Evolutionary conservation across 2,329 filamentous ascomycete genomes (phyloP).

Genomic region (Trichoderma arundinaceum): DNA sequence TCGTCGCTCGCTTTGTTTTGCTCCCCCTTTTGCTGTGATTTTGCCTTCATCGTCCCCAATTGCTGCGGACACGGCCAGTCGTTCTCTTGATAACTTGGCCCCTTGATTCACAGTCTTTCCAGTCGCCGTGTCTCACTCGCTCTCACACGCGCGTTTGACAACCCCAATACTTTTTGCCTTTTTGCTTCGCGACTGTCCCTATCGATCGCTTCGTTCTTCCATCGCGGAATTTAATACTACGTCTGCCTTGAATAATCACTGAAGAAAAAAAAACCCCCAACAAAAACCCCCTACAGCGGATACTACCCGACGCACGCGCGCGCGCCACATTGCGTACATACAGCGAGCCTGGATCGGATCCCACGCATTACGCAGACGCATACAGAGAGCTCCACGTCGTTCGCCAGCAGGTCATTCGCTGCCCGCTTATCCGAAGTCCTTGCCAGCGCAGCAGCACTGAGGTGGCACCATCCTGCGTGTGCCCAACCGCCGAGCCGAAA

Average conservation of each 20-base stretch:
- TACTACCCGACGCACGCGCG: slow-evolving; percentile 8
- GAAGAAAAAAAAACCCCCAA: neutral
- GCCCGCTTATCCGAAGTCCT: slow-evolving; percentile 27
- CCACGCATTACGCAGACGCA: slow-evolving; percentile 27
- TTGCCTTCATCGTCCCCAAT: neutral
- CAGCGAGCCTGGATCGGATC: slow-evolving; percentile 22
- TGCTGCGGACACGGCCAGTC: no score
- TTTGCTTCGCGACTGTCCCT: slow-evolving; percentile 15
- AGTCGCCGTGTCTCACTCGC: neutral
- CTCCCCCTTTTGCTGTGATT: slow-evolving; percentile 12
- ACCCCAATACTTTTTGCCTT: neutral
- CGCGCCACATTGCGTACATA: slow-evolving; percentile 30
- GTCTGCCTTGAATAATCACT: slow-evolving; percentile 7
- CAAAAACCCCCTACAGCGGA: slow-evolving; percentile 17
- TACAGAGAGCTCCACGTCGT: slow-evolving; percentile 26
- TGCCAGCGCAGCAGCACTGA: slow-evolving; percentile 30
- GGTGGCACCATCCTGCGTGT: slow-evolving; percentile 28
- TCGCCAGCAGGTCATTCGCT: slow-evolving; percentile 28
- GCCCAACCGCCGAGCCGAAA: slow-evolving; percentile 29
- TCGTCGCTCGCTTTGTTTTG: slow-evolving; percentile 22
- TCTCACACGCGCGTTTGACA: slow-evolving; percentile 18
- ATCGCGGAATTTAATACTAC: neutral
- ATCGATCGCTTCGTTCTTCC: slow-evolving; percentile 18
- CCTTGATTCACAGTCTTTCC: slow-evolving; percentile 15
- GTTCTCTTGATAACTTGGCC: slow-evolving; percentile 1